Base-by-base conservation (phyloP, 179 eudicot genomes). In the Beta macrorhiza region DNA sequence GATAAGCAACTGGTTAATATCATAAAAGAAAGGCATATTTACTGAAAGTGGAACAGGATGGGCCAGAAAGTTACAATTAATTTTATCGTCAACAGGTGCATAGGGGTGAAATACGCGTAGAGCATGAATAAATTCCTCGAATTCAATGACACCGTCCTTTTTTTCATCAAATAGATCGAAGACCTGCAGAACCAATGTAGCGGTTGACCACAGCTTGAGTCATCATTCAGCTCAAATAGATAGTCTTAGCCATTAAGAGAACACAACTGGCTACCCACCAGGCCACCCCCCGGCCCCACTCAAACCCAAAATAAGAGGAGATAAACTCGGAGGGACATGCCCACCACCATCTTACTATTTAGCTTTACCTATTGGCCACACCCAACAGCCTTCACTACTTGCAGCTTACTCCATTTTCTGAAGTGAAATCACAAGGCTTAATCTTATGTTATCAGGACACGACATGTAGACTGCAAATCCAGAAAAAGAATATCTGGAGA, bases 141-240 rank as follows among this genome's bases (percentile, higher is more conserved):
- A 93, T 76, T 91, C 97, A 75, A 94, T 88, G 7, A 90, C 93
- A 67, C 94, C 97, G 78, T 90, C 86, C 82, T 75, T 86, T 83
- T 89, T 94, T 75, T 90, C 95, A 83, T 92, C 97, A 84, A 92
- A 92, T 65, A 92, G 93, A 79, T 91, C 92, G 84, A 92, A 92
- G 67, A 92, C 93, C 97, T 92, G 81, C 74, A 83, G 73, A 82
- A 56, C 10, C 45, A 45, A 67, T 51, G 63, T 4, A 51, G 47
- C 74, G 45, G 52, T 65, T 52, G 55, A 62, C 42, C 42, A 37
- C 42, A 37, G 42, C 42, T 37, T 37, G 42, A 37, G 42, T 37
- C 42, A 37, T 51, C 15, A 0, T 47, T 42, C 64, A 77, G 37
- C 61, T 29, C 5, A 14, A 29, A 44, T 8, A 65, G 15, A 57